These are phyloP conservation scores for Fusarium sp. DNA, from an alignment of 2,329 filamentous ascomycete species.

Conservation along the genomic window DNA sequence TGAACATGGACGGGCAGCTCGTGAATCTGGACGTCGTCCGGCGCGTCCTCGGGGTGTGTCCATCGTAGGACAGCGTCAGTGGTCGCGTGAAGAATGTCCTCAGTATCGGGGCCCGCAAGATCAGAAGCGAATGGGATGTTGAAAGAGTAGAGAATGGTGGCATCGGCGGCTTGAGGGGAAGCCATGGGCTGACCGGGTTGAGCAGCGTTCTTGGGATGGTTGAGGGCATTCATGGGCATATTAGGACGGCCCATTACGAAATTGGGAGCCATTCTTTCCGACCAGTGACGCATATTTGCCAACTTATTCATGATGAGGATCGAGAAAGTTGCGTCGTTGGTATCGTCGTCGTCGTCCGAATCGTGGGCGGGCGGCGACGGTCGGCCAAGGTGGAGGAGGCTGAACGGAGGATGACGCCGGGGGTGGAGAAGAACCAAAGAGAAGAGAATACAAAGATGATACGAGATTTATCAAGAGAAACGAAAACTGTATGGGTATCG, in stretches of 20 bases:
- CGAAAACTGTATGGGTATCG: constrained; percentile 39
- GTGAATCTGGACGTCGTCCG: constrained; percentile 84
- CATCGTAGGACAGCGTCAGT: constrained; percentile 87
- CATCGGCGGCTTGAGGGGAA: constrained; percentile 76
- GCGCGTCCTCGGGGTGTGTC: constrained; percentile 89
- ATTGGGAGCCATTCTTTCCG: constrained; percentile 74
- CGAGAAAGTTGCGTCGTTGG: constrained; percentile 26
- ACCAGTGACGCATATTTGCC: constrained; percentile 77
- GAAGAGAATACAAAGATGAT: constrained; percentile 36
- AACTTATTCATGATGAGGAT: constrained; percentile 72
- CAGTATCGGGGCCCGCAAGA: constrained; percentile 88
- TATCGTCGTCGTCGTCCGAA: constrained; percentile 41
- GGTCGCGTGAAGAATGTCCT: constrained; percentile 94
- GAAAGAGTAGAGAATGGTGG: constrained; percentile 91
- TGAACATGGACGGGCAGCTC: constrained; percentile 91
- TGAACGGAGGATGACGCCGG: constrained; percentile 31
- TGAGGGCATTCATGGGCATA: constrained; percentile 64
- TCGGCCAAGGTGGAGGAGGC: constrained; percentile 39
- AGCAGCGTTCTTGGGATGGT: constrained; percentile 65
- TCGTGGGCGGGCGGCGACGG: constrained; percentile 42
- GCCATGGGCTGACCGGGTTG: constrained; percentile 66
- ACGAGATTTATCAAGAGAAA: constrained; percentile 27
- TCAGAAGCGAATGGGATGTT: constrained; percentile 96
- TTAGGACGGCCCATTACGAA: constrained; percentile 71
- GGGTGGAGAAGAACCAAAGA: constrained; percentile 30